Percentiles rank a stretch among this genome's conserved stretches.
Evolutionary conservation across 495 filamentous ascomycete genomes (phyloP).

Genomic region (Podospora appendiculata): DNA sequence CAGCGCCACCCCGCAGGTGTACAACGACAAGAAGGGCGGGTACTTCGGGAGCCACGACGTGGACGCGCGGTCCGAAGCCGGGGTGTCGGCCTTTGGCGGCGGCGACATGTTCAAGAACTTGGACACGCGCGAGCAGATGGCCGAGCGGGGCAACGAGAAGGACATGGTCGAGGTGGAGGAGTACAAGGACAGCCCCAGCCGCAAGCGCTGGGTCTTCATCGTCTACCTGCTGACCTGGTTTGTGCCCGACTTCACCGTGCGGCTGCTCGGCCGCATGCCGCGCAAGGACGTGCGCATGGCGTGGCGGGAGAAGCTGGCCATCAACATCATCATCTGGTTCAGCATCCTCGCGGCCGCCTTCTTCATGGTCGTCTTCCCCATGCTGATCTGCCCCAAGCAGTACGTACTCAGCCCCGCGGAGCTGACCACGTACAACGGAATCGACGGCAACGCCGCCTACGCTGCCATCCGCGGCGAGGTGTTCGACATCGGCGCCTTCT

Average conservation of each 20-base stretch:
- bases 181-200: constrained; percentile 63
- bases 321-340: constrained; percentile 97
- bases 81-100: constrained; percentile 75
- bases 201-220: constrained; percentile 87
- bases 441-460: constrained; percentile 53
- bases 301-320: constrained; percentile 96
- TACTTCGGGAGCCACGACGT: constrained; percentile 81
- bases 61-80: constrained; percentile 84
- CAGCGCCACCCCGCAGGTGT: constrained; percentile 54
- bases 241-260: constrained; percentile 78
- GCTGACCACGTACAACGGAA: constrained; percentile 65
- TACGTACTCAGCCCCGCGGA: constrained; percentile 77
- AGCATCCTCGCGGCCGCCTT: constrained; percentile 72
- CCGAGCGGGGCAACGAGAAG: constrained; percentile 88
- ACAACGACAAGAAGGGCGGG: constrained; percentile 65
- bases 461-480: constrained; percentile 83
- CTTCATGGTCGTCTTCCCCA: constrained; percentile 82
- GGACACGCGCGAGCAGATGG: constrained; percentile 89
- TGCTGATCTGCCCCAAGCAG: constrained; percentile 85
- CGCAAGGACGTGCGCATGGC: constrained; percentile 89
- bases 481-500: constrained; percentile 70
- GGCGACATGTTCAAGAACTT: constrained; percentile 98
- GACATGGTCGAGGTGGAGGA: constrained; percentile 87
- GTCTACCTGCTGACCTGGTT: constrained; percentile 81
- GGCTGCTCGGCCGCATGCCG: constrained; percentile 72